Percentiles rank a stretch among this genome's conserved stretches.
phyloP scores from a whole-genome alignment of 441 rosid genomes.

The Populus hybrid region DNA sequence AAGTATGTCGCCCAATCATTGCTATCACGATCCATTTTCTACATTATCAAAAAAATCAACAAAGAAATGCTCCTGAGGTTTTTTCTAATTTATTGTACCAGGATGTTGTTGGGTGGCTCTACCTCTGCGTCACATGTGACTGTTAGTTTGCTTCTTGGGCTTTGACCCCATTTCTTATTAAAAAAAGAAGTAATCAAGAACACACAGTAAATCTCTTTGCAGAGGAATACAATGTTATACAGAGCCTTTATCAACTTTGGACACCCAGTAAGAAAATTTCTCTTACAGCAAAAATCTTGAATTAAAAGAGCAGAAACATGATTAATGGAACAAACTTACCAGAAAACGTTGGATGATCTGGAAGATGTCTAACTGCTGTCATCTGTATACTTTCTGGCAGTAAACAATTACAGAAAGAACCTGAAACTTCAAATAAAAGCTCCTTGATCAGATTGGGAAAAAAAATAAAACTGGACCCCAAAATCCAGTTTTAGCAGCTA shows the following conservation, averaged over 20 bases:
- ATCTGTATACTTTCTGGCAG: conserved; percentile 89
- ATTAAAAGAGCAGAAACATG: conserved; percentile 1
- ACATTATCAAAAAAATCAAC: neutral
- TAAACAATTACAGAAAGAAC: conserved; percentile 92
- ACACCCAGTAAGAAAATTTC: neutral
- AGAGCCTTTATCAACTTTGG: neutral
- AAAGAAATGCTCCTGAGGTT: neutral
- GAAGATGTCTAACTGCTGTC: conserved; percentile 75
- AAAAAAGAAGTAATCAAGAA: neutral
- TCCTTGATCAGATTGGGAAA: conserved; percentile 16
- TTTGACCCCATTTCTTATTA: neutral
- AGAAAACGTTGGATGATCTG: conserved; percentile 66
- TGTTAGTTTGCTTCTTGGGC: neutral
- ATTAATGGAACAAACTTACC: conserved; percentile 43
- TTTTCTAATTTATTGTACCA: neutral
- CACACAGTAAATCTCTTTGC: neutral
- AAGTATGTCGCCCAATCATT: neutral
- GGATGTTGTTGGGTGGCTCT: neutral
- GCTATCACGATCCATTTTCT: neutral
- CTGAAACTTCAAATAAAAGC: conserved; percentile 47
- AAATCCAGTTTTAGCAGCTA: conserved; percentile 4
- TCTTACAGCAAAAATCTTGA: neutral
- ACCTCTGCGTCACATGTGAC: neutral
- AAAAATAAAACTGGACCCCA: neutral
- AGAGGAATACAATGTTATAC: neutral